Base-by-base conservation (phyloP, 2,329 filamentous ascomycete genomes). In the Botrytis aclada region DNA sequence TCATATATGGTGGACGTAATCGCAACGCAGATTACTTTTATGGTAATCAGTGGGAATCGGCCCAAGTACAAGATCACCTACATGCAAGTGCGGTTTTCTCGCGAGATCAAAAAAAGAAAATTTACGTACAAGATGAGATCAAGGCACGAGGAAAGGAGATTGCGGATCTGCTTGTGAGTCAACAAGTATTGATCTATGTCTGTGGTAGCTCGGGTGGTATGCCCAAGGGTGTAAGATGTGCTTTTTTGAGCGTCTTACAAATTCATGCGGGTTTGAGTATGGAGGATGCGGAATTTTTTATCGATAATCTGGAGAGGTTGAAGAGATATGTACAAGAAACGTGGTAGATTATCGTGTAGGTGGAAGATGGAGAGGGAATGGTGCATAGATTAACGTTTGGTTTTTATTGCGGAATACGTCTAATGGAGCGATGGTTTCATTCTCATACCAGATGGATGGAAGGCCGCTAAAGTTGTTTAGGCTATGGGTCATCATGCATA, bases 1-100 rank as follows among this genome's bases (percentile, higher is more conserved):
- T 99, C 2, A 91, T 98, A 82, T 98, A 94, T 77, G 96, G 96
- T 18, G 94, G 93, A 76, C 90, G 96, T 45, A 97, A 93, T 78
- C 83, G 85, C 18, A 78, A 84, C 0, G 88, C 91, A 0, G 96
- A 99, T 81, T 98, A 89, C 82, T 95, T 94, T 83, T 99, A 96
- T 81, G 82, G 85, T 8, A 82, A 90, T 0, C 95, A 98, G 75
- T 98, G 94, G 94, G 78, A 83, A 1, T 56, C 51, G n/a, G n/a
- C n/a, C 6, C 51, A 29, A 29, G n/a, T 29, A 16, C 58, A 79
- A 12, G 16, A 39, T 5, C 22, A 0, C 76, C 90, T 67, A 18
- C 1, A 81, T 85, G 82, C 85, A 10, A 85, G 92, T 3, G 83
- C 89, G 0, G 92, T 92, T 0, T 94, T 94, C 79, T 94, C 92